Evolutionary conservation across 2,329 filamentous ascomycete species (phyloP), one percentile per base, ranked within the genome.

Genomic region (Fusarium praegraminearum): DNA sequence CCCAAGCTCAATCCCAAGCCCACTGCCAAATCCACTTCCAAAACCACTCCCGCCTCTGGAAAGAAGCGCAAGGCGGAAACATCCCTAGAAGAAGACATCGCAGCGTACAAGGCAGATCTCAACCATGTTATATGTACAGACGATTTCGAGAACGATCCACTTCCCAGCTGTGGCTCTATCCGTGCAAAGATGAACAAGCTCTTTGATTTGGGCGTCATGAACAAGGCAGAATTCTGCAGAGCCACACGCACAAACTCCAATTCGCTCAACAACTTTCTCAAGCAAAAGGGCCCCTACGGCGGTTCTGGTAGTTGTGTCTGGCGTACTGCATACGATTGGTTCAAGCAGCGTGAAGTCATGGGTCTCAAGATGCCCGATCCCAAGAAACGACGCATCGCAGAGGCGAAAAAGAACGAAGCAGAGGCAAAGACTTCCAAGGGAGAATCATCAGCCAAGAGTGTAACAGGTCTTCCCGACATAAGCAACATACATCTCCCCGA

Each of bases 151-250:
- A 11, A 65, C 15, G 38, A 43, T 15, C 16, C 2, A 2, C 51
- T 46, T 16, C 38, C 33, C 2, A 47, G 33, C 18, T 65, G 45
- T 22, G 16, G 13, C 18, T 7, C 20, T 12, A 58, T 65, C 3
- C 60, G 62, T 13, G 26, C 24, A 26, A 65, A 43, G 5, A 6
- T 65, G 4, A 65, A 65, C 7, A 65, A 65, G 20, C 59, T 65
- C 4, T 51, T 65, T 5, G 60, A 65, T 2, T 51, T 38, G 1
- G 45, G 45, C 0, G 18, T 65, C 0, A 43, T 65, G 60, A 51
- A 8, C 13, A 51, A 58, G 33, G 22, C 60, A 0, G 62, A 65
- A 0, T 58, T 64, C 9, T 51, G 52, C 10, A 43, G 43, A 12
- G 52, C 51, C 5, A 65, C 40, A 3, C 40, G 40, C 7, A 33